These are phyloP conservation scores for Arxiozyma bovina DNA, from an alignment of 1,139 yeast genomes.

Conservation along the genomic window DNA sequence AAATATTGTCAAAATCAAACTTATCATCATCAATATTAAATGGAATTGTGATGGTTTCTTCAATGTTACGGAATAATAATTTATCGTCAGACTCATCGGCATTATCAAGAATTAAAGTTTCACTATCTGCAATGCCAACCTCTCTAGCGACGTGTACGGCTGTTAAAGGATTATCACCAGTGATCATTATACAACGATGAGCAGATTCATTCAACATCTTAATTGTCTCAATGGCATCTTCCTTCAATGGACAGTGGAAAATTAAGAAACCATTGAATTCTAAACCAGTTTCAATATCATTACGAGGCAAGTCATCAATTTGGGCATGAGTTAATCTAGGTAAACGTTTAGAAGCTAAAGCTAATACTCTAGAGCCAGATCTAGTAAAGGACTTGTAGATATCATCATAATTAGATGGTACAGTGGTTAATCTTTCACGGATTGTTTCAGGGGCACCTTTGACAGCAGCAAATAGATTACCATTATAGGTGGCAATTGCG, in stretches of 20 bases:
- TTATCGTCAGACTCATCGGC: slow-evolving; percentile 58
- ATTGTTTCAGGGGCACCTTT: slow-evolving; percentile 99
- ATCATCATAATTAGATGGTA: slow-evolving; percentile 77
- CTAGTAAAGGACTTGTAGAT: slow-evolving; percentile 86
- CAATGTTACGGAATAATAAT: slow-evolving; percentile 78
- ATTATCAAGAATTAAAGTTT: slow-evolving; percentile 77
- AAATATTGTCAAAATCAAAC: slow-evolving; percentile 46
- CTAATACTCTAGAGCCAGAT: slow-evolving; percentile 93
- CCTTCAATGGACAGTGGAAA: slow-evolving; percentile 93
- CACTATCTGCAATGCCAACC: slow-evolving; percentile 77
- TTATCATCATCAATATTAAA: slow-evolving; percentile 48
- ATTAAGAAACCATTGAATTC: slow-evolving; percentile 88
- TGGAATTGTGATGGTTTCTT: slow-evolving; percentile 66
- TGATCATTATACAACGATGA: slow-evolving; percentile 94
- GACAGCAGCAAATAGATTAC: slow-evolving; percentile 68
- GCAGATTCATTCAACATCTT: slow-evolving; percentile 90
- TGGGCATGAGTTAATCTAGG: slow-evolving; percentile 45
- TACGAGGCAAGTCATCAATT: slow-evolving; percentile 55
- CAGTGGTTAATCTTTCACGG: slow-evolving; percentile 58
- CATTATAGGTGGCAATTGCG: slow-evolving; percentile 63
- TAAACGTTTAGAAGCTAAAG: slow-evolving; percentile 75
- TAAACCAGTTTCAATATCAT: slow-evolving; percentile 64
- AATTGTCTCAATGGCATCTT: slow-evolving; percentile 84
- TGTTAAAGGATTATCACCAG: slow-evolving; percentile 97
- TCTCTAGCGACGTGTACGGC: slow-evolving; percentile 97